Conservation (phyloP, 768 basidiomycete species). For the Mycena albidolilacea region DNA sequence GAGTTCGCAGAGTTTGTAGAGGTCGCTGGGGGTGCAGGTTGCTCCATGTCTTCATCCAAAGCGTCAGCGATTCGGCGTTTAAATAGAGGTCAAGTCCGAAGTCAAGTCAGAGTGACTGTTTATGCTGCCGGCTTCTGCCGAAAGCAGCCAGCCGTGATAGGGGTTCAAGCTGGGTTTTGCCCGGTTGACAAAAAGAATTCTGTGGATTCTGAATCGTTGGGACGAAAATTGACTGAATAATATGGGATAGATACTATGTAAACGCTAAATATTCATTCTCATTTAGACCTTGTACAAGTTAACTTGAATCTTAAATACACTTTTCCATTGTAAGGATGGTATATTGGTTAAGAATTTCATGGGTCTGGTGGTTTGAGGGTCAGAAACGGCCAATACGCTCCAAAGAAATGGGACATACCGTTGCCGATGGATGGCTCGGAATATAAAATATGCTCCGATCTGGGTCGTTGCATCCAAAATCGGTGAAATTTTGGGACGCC, state of each 20-base stretch:
- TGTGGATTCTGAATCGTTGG: too few species aligned
- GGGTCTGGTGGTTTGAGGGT: constrained; percentile 14
- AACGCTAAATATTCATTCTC: background rate
- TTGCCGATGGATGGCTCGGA: constrained; percentile 38
- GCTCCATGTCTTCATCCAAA: constrained; percentile 1
- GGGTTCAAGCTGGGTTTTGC: too few species aligned
- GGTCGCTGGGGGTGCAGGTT: background rate
- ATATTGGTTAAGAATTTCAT: constrained; percentile 39
- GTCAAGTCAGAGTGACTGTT: too few species aligned
- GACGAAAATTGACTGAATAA: too few species aligned
- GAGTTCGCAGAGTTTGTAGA: background rate
- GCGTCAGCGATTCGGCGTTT: too few species aligned
- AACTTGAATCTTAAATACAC: constrained; percentile 17
- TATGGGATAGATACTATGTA: too few species aligned
- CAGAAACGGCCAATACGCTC: background rate
- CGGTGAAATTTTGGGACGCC: constrained; percentile 38
- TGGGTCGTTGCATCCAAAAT: constrained; percentile 40
- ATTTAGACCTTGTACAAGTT: background rate
- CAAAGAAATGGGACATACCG: constrained; percentile 21
- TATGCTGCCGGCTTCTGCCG: too few species aligned
- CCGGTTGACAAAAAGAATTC: too few species aligned
- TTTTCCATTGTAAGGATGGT: constrained; percentile 32
- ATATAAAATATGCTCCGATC: constrained; percentile 41
- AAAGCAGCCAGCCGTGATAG: too few species aligned
- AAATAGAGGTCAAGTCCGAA: too few species aligned